Evolutionary conservation across 192 early-diverging fungal genomes (phyloP), one percentile per base, ranked within the genome.

Genomic region (Diversispora epigaea): DNA sequence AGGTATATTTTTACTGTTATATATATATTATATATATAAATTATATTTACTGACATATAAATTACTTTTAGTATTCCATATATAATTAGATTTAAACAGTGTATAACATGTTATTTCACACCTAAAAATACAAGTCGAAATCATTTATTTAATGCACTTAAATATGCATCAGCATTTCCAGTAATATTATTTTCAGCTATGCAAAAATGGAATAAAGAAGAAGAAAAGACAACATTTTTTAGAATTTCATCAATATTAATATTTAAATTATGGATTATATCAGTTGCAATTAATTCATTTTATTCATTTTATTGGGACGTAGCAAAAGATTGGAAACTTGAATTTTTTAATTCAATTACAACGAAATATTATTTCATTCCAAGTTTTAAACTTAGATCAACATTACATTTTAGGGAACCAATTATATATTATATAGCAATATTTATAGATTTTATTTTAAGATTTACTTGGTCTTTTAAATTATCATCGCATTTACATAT

Each of bases 271-370:
- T 84, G 83, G 87, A 75, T 88, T 15, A 70, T 86, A 45, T 84
- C 84, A 25, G 90, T 92, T 1, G 83, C 90, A 32, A 80, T 97
- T 68, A 97, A 98, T 82, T 95, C 96, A 43, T 83, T 95, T 15
- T 98, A 92, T 81, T 96, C 93, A 6, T 90, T 96, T 54, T 96
- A 96, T 80, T 99, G 96, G 98, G 96, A 98, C 84, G 86, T 98
- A 40, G 87, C 85, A 17, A 90, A 94, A 78, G 96, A 97, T 80
- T 98, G 96, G 96, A 86, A 90, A 41, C 76, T 98, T 45, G 50
- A 69, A 73, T 77, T 84, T 69, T 65, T 61, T 81, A 52, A 75
- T 73, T 73, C 62, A 52, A 55, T 22, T 4, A 39, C 11, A 40
- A 52, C 63, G 47, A 19, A 44, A 8, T 49, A 49, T 58, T 40